A percentile compares a stretch with the other conserved stretches of the same genome.
phyloP scores from a whole-genome alignment of 2,329 filamentous ascomycete genomes.

The Fusarium sp. region DNA sequence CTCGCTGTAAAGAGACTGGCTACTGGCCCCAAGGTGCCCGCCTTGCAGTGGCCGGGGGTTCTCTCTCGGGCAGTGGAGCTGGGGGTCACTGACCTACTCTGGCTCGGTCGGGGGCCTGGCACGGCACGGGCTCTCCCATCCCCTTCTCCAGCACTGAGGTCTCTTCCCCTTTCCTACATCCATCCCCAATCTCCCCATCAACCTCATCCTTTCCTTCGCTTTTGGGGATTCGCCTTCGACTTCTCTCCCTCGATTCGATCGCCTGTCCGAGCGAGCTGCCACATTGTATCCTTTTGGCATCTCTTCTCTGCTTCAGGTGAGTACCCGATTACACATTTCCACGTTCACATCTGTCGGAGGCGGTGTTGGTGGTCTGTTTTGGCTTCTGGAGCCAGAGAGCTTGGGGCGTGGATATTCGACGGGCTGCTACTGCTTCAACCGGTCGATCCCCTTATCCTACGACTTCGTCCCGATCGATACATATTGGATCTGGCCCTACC shows the following conservation, averaged over 20 bases:
- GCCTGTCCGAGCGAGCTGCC: constrained; percentile 30
- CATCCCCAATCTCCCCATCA: constrained; percentile 38
- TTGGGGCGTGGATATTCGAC: constrained; percentile 22
- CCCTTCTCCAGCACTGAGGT: constrained; percentile 19
- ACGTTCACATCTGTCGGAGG: neutral
- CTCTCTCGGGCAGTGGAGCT: constrained; percentile 28
- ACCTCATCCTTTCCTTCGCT: constrained; percentile 33
- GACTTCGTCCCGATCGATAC: neutral
- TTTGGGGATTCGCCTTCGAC: constrained; percentile 34
- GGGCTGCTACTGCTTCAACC: neutral
- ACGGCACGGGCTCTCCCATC: constrained; percentile 24
- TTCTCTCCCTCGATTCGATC: constrained; percentile 31
- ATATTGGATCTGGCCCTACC: neutral
- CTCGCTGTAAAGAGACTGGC: constrained; percentile 13
- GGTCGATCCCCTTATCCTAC: constrained; percentile 10
- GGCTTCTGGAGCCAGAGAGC: constrained; percentile 20
- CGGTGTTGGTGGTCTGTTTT: constrained; percentile 25
- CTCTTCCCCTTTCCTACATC: constrained; percentile 42
- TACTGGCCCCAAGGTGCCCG: constrained; percentile 3
- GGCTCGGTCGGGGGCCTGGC: constrained; percentile 14
- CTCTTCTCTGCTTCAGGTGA: constrained; percentile 37
- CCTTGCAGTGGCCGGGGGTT: constrained; percentile 14
- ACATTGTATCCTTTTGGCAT: constrained; percentile 32
- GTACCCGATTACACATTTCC: constrained; percentile 17
- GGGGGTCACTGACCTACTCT: constrained; percentile 20